Base-by-base conservation (phyloP, 2,329 filamentous ascomycete species). In the Penicillium sp. region DNA sequence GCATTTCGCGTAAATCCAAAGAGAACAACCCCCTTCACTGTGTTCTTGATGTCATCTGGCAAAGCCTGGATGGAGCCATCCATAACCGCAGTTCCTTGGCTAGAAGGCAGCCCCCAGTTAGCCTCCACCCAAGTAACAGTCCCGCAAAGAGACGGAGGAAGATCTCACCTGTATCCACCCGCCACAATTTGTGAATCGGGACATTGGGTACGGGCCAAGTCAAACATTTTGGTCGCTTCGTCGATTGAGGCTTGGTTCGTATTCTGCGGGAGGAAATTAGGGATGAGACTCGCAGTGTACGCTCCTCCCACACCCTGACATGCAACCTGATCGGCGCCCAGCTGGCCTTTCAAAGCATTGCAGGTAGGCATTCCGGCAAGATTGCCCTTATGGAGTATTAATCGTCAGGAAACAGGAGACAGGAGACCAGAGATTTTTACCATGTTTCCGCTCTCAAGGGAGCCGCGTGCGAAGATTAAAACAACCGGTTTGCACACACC, bases 391-490 rank as follows among this genome's bases (percentile, higher is more conserved):
- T n/a, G n/a, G n/a, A n/a, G n/a, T n/a, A n/a, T n/a, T n/a, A n/a
- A n/a, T n/a, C n/a, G n/a, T n/a, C n/a, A n/a, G n/a, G n/a, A n/a
- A n/a, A n/a, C n/a, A n/a, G n/a, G n/a, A n/a, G n/a, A n/a, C n/a
- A n/a, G n/a, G 7, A 74, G 73, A 6, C 74, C 75, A 7, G 71
- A 70, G 6, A 73, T 58, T 11, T 71, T 70, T 2, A 75, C 76
- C 69, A 84, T 78, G 69, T 83, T 82, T 17, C 82, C 82, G 7
- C 72, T 66, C 65, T 84, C 82, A 15, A 77, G 79, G 15, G 81
- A 83, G 23, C 80, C 82, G 50, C 82, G 78, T 8, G 82, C 81
- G 64, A 81, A 84, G 51, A 84, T 79, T 54, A 84, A 79, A 29
- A 82, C 78, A 19, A 82, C 70, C 29, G 75, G 71, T 64, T 71